Conservation (phyloP, 306 rosid genomes). For the Glycyrrhiza uralensis region DNA sequence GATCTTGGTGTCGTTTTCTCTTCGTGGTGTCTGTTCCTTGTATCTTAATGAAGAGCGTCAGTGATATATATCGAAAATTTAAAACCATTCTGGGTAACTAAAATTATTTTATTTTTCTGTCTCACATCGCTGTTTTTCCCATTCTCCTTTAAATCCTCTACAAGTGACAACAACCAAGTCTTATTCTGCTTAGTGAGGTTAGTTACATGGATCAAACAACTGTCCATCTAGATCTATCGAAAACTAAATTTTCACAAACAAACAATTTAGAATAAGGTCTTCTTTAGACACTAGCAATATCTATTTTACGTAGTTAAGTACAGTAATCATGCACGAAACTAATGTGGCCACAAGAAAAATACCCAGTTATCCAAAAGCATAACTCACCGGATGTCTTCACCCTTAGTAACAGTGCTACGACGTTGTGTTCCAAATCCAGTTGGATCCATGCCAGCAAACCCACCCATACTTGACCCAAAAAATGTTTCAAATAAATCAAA, state of each 20-base stretch:
- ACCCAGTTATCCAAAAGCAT: conserved; percentile 4
- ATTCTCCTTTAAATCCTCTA: neutral
- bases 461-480: conserved; percentile 86
- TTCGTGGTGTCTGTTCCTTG: neutral
- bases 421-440: conserved; percentile 80
- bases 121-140: neutral
- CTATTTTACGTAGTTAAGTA: neutral
- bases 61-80: neutral
- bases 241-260: conserved; percentile 1
- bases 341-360: neutral
- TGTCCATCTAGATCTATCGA: neutral
- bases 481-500: conserved; percentile 97
- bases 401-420: conserved; percentile 86
- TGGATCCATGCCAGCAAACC: conserved; percentile 77
- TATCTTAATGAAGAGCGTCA: neutral
- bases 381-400: conserved; percentile 93
- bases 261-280: conserved; percentile 3
- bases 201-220: neutral
- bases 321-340: conserved; percentile 17
- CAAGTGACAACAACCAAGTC: neutral
- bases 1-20: neutral
- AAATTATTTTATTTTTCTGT: neutral
- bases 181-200: neutral
- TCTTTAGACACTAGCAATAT: neutral
- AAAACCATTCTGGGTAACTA: neutral